These are phyloP conservation scores for Macrophomina pseudophaseolina DNA, from an alignment of 2,329 filamentous ascomycete genomes.

Conservation along the genomic window DNA sequence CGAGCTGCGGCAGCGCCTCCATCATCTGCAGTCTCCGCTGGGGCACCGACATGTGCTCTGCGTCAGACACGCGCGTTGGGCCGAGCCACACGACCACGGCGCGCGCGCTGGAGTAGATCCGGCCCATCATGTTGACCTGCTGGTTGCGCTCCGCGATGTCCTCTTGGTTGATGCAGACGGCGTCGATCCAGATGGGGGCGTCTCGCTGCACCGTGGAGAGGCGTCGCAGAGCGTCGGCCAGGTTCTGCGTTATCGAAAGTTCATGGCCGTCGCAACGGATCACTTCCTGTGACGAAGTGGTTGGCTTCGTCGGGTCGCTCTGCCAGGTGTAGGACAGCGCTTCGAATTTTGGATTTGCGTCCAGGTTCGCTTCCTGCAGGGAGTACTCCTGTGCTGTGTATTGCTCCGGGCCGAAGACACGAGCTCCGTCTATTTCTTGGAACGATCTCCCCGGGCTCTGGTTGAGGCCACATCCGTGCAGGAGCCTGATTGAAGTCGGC, in stretches of 20 bases:
- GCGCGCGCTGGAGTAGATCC: slow-evolving; percentile 35
- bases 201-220: slow-evolving; percentile 10
- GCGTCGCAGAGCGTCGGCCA: slow-evolving; percentile 26
- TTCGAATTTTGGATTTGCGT: not conserved
- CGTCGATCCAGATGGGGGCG: slow-evolving; percentile 36
- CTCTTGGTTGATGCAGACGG: slow-evolving; percentile 37
- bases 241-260: slow-evolving; percentile 25
- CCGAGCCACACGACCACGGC: slow-evolving; percentile 38
- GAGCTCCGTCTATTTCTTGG: not conserved
- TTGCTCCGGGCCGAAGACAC: not conserved
- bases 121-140: slow-evolving; percentile 35
- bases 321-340: not conserved
- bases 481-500: not conserved
- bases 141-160: slow-evolving; percentile 32
- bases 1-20: not conserved
- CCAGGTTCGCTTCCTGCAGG: not conserved
- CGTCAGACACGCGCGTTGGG: not conserved
- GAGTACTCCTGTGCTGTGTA: not conserved
- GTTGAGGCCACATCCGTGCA: not conserved
- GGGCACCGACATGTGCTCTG: not conserved
- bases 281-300: not conserved
- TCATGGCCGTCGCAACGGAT: not conserved
- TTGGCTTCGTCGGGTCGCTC: not conserved
- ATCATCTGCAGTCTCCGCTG: not conserved
- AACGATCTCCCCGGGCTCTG: not conserved